phyloP scores from a whole-genome alignment of 1,284 basidiomycete species.

The Ceratobasidium papillatum region DNA sequence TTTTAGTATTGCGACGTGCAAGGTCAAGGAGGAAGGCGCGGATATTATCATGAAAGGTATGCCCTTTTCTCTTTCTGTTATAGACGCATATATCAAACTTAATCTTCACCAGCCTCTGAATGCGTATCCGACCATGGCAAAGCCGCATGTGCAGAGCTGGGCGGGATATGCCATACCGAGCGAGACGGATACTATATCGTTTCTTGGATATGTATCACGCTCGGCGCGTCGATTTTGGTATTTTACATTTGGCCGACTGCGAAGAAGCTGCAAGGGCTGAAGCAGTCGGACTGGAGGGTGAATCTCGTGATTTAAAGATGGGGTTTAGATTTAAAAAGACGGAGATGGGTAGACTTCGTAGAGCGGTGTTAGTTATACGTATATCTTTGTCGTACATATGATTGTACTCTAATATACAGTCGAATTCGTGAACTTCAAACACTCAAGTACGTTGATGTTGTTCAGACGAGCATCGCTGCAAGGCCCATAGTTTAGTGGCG shows the following conservation, averaged over 20 bases:
- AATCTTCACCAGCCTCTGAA: constrained; percentile 65
- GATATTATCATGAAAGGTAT: constrained; percentile 70
- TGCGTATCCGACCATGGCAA: constrained; percentile 93
- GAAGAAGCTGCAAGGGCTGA: constrained; percentile 72
- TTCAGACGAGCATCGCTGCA: neutral
- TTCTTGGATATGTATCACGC: constrained; percentile 76
- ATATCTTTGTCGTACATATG: neutral
- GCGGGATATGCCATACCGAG: constrained; percentile 83
- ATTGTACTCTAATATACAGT: neutral
- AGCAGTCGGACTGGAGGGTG: constrained; percentile 24
- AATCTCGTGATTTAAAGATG: constrained; percentile 3
- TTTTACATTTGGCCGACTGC: constrained; percentile 87
- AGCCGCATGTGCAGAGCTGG: constrained; percentile 74
- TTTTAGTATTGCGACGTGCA: constrained; percentile 84
- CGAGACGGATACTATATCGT: constrained; percentile 94
- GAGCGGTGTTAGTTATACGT: neutral
- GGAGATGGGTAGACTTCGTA: neutral
- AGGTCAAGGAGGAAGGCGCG: constrained; percentile 64
- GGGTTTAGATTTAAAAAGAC: neutral
- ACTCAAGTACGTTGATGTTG: neutral
- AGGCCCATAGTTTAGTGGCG: too few species aligned
- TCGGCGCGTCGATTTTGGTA: constrained; percentile 78
- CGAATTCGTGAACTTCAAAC: neutral
- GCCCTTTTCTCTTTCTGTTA: constrained; percentile 43
- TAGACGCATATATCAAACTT: constrained; percentile 32